phyloP scores from a whole-genome alignment of 2,329 filamentous ascomycete species.

The Penicillium sclerotiorum region DNA sequence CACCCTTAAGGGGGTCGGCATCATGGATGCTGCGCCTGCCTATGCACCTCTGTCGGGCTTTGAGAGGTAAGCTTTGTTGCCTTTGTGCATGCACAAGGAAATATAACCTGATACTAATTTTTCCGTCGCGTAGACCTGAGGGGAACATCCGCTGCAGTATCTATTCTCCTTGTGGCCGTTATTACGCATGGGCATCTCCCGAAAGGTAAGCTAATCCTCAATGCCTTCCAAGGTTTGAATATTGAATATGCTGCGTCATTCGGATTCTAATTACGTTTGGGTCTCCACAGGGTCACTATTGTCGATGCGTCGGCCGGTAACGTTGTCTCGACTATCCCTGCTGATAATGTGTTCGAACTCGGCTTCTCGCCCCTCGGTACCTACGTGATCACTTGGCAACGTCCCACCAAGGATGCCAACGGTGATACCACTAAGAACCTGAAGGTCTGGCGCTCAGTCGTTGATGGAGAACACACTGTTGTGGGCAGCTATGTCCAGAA shows the following conservation, averaged over 20 bases:
- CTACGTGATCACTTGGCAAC: constrained; percentile 96
- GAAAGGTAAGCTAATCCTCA: constrained; percentile 60
- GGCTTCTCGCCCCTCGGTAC: constrained; percentile 91
- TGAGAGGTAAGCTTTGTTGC: constrained; percentile 57
- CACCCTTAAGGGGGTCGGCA: constrained; percentile 93
- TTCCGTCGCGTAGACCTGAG: constrained; percentile 64
- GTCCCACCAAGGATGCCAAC: constrained; percentile 86
- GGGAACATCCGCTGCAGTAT: constrained; percentile 92
- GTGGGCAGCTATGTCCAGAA: constrained; percentile 94
- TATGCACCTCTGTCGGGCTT: constrained; percentile 87
- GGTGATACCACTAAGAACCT: constrained; percentile 95
- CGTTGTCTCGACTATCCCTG: constrained; percentile 72
- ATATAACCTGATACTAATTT: too few relatives aligned
- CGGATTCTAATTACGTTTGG: constrained; percentile 1
- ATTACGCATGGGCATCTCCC: constrained; percentile 90
- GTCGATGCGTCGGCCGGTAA: constrained; percentile 78
- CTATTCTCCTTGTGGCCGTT: constrained; percentile 94
- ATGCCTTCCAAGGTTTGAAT: too few relatives aligned
- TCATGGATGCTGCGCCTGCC: constrained; percentile 86
- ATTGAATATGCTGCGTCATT: too few relatives aligned
- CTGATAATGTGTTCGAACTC: constrained; percentile 87
- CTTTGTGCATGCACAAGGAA: too few relatives aligned
- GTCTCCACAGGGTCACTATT: constrained; percentile 67
- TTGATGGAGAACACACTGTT: constrained; percentile 64
- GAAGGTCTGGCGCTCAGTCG: constrained; percentile 89